Conservation (phyloP, 2,329 filamentous ascomycete species). For the Alternaria sp. region DNA sequence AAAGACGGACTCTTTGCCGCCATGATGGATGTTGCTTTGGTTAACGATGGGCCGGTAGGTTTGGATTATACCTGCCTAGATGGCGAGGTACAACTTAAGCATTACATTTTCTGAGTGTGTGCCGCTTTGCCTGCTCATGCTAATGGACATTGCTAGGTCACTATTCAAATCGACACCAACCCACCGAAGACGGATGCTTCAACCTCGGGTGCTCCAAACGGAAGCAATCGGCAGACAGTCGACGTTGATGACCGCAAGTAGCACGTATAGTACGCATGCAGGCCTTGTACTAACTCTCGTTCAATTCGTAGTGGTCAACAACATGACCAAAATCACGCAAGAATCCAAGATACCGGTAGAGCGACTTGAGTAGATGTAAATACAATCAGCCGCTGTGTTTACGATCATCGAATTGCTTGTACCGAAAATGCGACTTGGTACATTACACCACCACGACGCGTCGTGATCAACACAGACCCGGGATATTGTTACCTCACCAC, state of each 20-base stretch:
- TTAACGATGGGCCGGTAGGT: slow-evolving; percentile 83
- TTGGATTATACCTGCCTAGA: slow-evolving; percentile 63
- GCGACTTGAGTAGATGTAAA: slow-evolving; percentile 35
- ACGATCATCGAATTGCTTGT: not conserved
- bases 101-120: slow-evolving; percentile 4
- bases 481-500: not conserved
- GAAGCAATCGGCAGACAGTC: slow-evolving; percentile 14
- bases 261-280: not conserved
- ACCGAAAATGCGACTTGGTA: not conserved
- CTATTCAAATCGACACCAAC: slow-evolving; percentile 56
- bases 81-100: slow-evolving; percentile 58
- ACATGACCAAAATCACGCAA: slow-evolving; percentile 41
- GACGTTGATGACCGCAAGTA: slow-evolving; percentile 31
- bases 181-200: slow-evolving; percentile 50
- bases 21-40: slow-evolving; percentile 95
- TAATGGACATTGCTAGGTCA: slow-evolving; percentile 48
- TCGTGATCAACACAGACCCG: not conserved
- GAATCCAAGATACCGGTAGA: slow-evolving; percentile 44
- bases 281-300: not conserved
- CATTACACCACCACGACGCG: too few species aligned
- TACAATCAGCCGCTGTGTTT: not conserved
- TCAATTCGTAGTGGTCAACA: slow-evolving; percentile 23
- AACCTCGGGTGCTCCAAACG: slow-evolving; percentile 16
- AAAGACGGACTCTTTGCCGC: slow-evolving; percentile 97
- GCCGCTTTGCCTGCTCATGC: not conserved